Base-by-base conservation (phyloP, 73 alveolate genomes). In the Blepharisma japonicum region DNA sequence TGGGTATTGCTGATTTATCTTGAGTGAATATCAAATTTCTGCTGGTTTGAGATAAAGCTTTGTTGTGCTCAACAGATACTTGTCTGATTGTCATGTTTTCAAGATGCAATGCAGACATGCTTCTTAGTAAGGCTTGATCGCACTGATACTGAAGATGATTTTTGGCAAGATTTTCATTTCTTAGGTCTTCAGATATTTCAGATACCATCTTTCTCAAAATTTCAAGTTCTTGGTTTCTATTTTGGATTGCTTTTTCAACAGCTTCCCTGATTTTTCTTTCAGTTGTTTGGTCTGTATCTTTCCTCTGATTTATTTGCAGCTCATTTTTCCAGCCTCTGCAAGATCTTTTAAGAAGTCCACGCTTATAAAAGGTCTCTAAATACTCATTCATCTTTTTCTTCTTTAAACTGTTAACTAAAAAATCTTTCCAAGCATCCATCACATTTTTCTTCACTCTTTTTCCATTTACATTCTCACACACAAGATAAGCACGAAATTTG, bases 111-210 rank as follows among this genome's bases (percentile, higher is more conserved):
- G 74, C 74, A 61, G 49, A 18, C 14, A 61, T 61, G 2, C 74
- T 39, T 39, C 74, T 61, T 14, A 14, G 5, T 9, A 61, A 25
- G 0, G 74, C 74, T 25, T 61, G 74, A n/a, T 61, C 74, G 23
- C 14, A 61, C 46, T 61, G 14, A 25, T 61, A 9, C 47, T 61
- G 14, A 3, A 61, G 74, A n/a, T 18, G 38, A 4, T 20, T 25
- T 25, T 61, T 61, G 1, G 74, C 74, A 2, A 61, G 11, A 20
- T n/a, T 61, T 25, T 61, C 74, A 61, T 61, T 61, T 61, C 74
- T 61, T 9, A 61, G 46, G 47, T 61, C 74, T 61, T 61, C 74
- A 61, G 74, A 14, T 11, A 61, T 20, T 25, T 61, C 74, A 25
- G 50, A 0, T 14, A 61, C 23, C 74, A 61, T 61, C 23, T 61